Evolutionary conservation across 2,329 filamentous ascomycete species (phyloP).

Genomic region (Cadophora sp.): DNA sequence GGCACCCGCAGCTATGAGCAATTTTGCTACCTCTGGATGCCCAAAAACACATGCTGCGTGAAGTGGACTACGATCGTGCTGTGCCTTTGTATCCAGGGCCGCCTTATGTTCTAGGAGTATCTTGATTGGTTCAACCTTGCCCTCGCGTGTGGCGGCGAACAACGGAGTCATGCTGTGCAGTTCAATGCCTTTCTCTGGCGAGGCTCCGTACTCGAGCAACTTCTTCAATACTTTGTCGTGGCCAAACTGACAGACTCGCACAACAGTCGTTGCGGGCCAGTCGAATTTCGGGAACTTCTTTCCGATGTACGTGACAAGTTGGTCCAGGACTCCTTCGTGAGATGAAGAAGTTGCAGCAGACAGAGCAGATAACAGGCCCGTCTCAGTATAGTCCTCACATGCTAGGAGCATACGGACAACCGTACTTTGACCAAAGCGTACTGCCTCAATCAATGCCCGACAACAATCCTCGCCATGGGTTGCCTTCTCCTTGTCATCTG

Average conservation of each 20-base stretch:
- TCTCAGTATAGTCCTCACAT: neutral
- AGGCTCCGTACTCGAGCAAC: neutral
- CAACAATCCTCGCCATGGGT: neutral
- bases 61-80: neutral
- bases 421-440: neutral
- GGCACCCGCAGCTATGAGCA: neutral
- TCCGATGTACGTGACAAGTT: slow-evolving; percentile 5
- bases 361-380: neutral
- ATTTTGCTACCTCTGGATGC: neutral
- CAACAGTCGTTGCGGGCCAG: neutral
- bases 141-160: slow-evolving; percentile 7
- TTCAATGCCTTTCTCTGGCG: neutral
- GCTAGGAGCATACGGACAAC: neutral
- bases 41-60: neutral
- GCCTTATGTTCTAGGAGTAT: slow-evolving; percentile 1
- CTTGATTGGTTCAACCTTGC: neutral
- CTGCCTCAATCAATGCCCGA: slow-evolving; percentile 15
- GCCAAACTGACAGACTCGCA: slow-evolving; percentile 11
- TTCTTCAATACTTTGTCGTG: slow-evolving; percentile 1
- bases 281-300: slow-evolving; percentile 1
- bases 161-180: slow-evolving; percentile 13
- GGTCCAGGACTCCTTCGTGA: neutral
- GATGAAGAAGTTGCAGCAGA: slow-evolving; percentile 1
- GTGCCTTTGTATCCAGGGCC: neutral
- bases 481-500: neutral